Evolutionary conservation across 2,329 filamentous ascomycete species (phyloP), one percentile per base, ranked within the genome.

Genomic region (Alternaria sp.): DNA sequence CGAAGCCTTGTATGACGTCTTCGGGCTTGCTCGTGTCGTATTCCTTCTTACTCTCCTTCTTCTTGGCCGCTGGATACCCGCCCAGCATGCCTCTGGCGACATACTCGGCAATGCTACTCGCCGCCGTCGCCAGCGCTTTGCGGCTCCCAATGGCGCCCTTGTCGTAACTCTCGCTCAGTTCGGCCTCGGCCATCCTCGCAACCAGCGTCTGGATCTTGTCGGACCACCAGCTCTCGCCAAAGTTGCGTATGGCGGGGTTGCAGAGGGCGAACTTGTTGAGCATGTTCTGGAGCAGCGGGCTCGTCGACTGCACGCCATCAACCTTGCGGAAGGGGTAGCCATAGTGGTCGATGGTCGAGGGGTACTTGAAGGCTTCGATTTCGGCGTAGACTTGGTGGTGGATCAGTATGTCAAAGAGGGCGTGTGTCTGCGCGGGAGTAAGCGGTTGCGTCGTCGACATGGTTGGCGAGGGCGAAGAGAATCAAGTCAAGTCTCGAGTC

Each of bases 131-230:
- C 49, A 94, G 79, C 20, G 89, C 91, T 79, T 93, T 93, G 52
- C 91, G 84, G 60, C 89, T 88, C 0, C 91, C 91, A 66, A 94
- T 79, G 0, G 87, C 84, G 14, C 90, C 91, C 77, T 93, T 93
- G 75, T 94, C 91, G 71, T 93, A 94, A 74, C 90, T 93, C 76
- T 94, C 91, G 1, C 90, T 93, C 32, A 94, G 81, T 51, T 92
- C 87, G 2, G 88, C 90, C 32, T 88, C 84, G 8, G 85, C 88
- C 54, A 94, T 66, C 51, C 74, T 75, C 51, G 68, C 70, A 5
- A 79, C 68, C 42, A 79, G 64, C 14, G 68, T 62, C 53, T 69
- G 65, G 22, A 78, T 67, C 80, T 69, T 87, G 83, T 67, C 73
- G 57, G 76, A 69, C 77, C 78, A 79, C 54, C 78, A 79, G 18